These are phyloP conservation scores for Massarina eburnea DNA, from an alignment of 2,329 filamentous ascomycete species.

Conservation along the genomic window DNA sequence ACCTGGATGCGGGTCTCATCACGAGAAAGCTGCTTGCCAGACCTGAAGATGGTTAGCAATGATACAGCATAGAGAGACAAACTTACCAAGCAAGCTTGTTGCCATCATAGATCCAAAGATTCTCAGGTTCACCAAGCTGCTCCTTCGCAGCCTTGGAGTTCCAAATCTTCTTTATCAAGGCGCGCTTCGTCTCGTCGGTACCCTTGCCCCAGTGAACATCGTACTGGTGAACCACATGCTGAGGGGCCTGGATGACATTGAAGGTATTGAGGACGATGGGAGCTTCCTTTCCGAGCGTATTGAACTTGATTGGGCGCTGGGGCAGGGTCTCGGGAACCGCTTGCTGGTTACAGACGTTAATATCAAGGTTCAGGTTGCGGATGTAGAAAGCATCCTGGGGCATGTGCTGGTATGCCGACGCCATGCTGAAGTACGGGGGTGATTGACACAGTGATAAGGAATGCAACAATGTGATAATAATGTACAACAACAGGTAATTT, in stretches of 20 bases:
- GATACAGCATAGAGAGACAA: conserved; percentile 1
- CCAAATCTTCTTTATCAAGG: conserved; percentile 77
- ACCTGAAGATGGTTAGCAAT: conserved; percentile 23
- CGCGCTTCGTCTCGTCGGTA: conserved; percentile 57
- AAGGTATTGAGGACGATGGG: conserved; percentile 70
- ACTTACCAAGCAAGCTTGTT: conserved; percentile 81
- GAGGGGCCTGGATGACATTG: conserved; percentile 63
- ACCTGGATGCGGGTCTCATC: conserved; percentile 54
- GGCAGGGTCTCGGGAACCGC: conserved; percentile 29
- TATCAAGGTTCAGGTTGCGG: conserved; percentile 23
- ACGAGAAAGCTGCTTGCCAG: conserved; percentile 24
- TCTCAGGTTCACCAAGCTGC: conserved; percentile 47
- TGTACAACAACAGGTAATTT: not conserved
- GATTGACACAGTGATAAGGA: conserved; percentile 1
- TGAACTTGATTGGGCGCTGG: conserved; percentile 40
- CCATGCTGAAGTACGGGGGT: conserved; percentile 3
- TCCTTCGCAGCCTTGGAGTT: conserved; percentile 61
- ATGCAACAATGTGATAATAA: conserved; percentile 1
- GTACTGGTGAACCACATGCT: conserved; percentile 73
- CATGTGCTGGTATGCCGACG: conserved; percentile 11
- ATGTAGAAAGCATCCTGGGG: conserved; percentile 16
- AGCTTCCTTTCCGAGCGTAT: conserved; percentile 42
- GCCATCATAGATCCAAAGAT: conserved; percentile 76
- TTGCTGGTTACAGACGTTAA: conserved; percentile 26
- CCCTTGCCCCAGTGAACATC: conserved; percentile 73